These are phyloP conservation scores for Colletotrichum sp. DNA, from an alignment of 2,329 filamentous ascomycete species.

Conservation along the genomic window DNA sequence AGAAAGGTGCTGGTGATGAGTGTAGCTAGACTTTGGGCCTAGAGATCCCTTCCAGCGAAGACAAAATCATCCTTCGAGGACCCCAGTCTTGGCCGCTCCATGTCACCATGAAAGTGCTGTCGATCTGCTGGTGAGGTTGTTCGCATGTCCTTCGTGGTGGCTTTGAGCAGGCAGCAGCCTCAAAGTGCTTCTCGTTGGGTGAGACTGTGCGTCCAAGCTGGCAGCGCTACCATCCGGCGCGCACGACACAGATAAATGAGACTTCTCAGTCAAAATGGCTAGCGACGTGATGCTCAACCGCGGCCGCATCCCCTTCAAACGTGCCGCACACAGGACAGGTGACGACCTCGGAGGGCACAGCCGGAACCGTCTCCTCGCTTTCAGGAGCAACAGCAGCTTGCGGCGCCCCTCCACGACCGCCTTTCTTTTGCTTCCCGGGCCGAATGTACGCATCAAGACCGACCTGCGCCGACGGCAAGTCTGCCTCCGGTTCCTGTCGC, in stretches of 20 bases:
- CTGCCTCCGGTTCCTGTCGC: slow-evolving; percentile 17
- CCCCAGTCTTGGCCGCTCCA: no score
- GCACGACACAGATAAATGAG: rapidly evolving
- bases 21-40: background rate
- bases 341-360: slow-evolving; percentile 17
- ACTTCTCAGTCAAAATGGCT: slow-evolving; percentile 50
- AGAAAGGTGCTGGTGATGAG: background rate
- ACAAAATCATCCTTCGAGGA: background rate
- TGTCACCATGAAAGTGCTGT: rapidly evolving
- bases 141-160: background rate
- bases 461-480: background rate
- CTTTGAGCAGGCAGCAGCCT: rapidly evolving
- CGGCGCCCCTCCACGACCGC: background rate
- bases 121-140: background rate
- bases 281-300: slow-evolving; percentile 71
- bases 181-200: rapidly evolving
- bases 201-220: rapidly evolving
- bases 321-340: slow-evolving; percentile 69
- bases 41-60: background rate
- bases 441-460: slow-evolving; percentile 57
- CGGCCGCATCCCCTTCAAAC: slow-evolving; percentile 72
- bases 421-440: slow-evolving; percentile 24
- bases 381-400: background rate
- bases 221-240: rapidly evolving
- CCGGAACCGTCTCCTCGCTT: background rate